Evolutionary conservation across 2,329 filamentous ascomycete species (phyloP), one percentile per base, ranked within the genome.

Genomic region (Monilinia vaccinii-corymbosi): DNA sequence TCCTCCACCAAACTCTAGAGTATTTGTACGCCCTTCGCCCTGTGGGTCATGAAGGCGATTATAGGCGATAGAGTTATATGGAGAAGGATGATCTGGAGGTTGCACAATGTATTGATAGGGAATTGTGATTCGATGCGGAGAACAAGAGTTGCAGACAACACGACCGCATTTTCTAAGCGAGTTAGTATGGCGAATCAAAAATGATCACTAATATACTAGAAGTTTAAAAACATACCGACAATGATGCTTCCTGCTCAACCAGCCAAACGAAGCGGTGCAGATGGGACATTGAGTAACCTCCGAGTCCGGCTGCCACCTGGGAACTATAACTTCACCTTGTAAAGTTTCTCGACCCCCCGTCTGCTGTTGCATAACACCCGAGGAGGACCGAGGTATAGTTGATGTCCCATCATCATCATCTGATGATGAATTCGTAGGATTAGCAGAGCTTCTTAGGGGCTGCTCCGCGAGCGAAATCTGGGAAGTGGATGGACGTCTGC

Each of bases 121-220:
- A 64, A 97, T 97, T 4, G 89, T 96, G 71, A 97, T 97, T 63
- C 91, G 84, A 73, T 97, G 93, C 4, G 93, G 93, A 3, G 93
- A 97, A 75, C 93, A 97, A 23, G 84, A 80, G 61, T 86, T 85
- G 74, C 93, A 97, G 28, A 97, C 93, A 10, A 97, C 92, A 63
- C 91, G 81, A 49, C 93, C 93, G 71, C 93, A 97, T 81, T 96
- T 97, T 66, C 86, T 88, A 62, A 32, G 6, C 46, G 8, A 36
- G 52, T 66, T 32, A 65, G 42, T 32, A 46, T 25, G 11, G 28
- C 23, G 31, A 23, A 34, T 48, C 23, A 31, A 55, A 52, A 32
- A 31, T 14, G 11, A 31, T 36, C 23, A 21, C 31, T 34, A 18
- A 5, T 18, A 18, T 31, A 28, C 16, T 21, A 10, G 25, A 51